Evolutionary conservation across 768 basidiomycete genomes (phyloP).

Genomic region (Tylopilus cervinicoccineus): DNA sequence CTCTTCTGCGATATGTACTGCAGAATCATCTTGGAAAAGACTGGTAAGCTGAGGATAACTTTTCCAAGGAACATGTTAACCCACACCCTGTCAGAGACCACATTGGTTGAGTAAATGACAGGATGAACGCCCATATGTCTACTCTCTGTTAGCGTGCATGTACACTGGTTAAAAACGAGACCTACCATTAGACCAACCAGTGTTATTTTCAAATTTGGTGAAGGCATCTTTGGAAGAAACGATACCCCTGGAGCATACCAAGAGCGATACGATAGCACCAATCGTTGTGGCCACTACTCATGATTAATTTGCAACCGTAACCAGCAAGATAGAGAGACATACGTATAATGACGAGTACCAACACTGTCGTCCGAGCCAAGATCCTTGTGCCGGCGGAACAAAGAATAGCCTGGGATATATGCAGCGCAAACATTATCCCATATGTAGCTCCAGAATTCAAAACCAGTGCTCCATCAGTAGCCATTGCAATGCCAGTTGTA

Average conservation of each 20-base stretch:
- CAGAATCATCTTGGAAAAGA: slow-evolving; percentile 38
- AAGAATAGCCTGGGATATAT: slow-evolving; percentile 16
- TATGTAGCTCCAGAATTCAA: slow-evolving; percentile 18
- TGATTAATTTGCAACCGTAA: background rate
- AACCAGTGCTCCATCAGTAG: slow-evolving; percentile 19
- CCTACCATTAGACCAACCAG: slow-evolving; percentile 21
- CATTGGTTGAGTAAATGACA: slow-evolving; percentile 27
- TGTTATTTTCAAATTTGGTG: slow-evolving; percentile 26
- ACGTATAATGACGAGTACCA: slow-evolving; percentile 13
- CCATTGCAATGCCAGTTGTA: slow-evolving; percentile 20
- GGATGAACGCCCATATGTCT: slow-evolving; percentile 23
- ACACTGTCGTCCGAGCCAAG: slow-evolving; percentile 21
- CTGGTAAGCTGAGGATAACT: too few relatives aligned
- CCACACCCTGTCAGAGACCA: slow-evolving; percentile 20
- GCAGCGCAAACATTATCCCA: slow-evolving; percentile 16
- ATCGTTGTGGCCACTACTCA: slow-evolving; percentile 13
- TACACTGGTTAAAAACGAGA: background rate
- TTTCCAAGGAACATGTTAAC: too few relatives aligned
- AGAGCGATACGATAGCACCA: slow-evolving; percentile 13
- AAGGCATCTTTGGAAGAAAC: slow-evolving; percentile 16
- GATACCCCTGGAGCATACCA: slow-evolving; percentile 16
- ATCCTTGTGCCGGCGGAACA: slow-evolving; percentile 24
- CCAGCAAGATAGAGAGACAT: background rate
- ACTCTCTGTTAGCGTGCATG: background rate
- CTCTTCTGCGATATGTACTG: slow-evolving; percentile 46